phyloP scores from a whole-genome alignment of 164 flowering plant species.

The Houttuynia cordata region DNA sequence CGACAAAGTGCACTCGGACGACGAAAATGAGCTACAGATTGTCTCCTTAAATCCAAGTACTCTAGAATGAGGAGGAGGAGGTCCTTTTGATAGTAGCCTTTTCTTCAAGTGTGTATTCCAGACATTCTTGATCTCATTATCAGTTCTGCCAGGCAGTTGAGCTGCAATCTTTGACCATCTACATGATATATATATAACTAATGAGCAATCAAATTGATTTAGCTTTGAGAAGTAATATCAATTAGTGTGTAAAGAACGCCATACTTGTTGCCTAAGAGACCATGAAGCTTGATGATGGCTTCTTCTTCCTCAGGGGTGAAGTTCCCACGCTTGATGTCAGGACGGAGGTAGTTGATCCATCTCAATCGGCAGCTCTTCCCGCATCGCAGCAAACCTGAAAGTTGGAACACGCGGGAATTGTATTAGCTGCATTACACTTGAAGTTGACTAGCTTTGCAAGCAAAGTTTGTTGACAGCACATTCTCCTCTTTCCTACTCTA shows the following conservation, averaged over 20 bases:
- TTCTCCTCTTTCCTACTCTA: background rate
- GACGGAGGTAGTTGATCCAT: conserved; percentile 8
- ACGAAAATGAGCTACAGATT: conserved; percentile 4
- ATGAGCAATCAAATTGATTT: too few relatives aligned
- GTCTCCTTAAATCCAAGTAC: background rate
- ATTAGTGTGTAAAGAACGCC: too few relatives aligned
- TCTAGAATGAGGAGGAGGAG: background rate
- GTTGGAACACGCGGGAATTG: background rate
- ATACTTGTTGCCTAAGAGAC: conserved; percentile 1
- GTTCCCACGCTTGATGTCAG: conserved; percentile 8
- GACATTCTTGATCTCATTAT: conserved; percentile 75
- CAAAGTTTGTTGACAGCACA: background rate
- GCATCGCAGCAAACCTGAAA: conserved; percentile 5
- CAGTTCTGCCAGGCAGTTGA: conserved; percentile 70
- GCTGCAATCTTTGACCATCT: conserved; percentile 88
- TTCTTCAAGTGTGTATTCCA: conserved; percentile 89
- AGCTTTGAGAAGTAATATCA: too few relatives aligned
- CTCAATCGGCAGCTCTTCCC: conserved; percentile 9
- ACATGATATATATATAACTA: background rate
- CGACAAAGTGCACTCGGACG: conserved; percentile 14
- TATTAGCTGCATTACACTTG: background rate
- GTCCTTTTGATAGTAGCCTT: conserved; percentile 10
- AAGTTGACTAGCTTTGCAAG: background rate
- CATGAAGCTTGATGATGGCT: conserved; percentile 6
- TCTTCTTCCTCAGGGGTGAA: conserved; percentile 8